These are phyloP conservation scores for Neurospora sp. DNA, from an alignment of 495 filamentous ascomycete species.

Conservation along the genomic window DNA sequence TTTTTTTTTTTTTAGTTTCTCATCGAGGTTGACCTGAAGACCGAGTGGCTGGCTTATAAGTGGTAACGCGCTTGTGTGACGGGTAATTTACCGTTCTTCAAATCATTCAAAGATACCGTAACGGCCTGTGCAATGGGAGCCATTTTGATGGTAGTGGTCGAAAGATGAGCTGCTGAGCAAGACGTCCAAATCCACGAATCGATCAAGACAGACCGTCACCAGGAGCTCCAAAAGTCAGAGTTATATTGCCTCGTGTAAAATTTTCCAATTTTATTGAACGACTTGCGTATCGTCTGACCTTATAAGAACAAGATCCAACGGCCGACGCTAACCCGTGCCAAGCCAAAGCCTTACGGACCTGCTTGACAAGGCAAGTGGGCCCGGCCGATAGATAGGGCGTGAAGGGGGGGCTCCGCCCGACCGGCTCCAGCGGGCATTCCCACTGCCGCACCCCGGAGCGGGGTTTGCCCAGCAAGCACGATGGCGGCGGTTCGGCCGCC, in stretches of 20 bases:
- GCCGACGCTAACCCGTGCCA: neutral
- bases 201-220: neutral
- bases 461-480: neutral
- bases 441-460: neutral
- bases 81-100: slow-evolving; percentile 36
- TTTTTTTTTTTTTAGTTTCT: neutral
- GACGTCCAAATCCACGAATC: neutral
- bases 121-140: slow-evolving; percentile 36
- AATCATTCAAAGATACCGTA: slow-evolving; percentile 40
- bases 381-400: neutral
- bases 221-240: neutral
- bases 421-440: neutral
- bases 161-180: neutral
- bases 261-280: neutral
- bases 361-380: neutral
- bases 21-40: neutral
- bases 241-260: neutral
- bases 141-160: slow-evolving; percentile 19
- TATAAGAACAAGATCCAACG: neutral
- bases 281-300: neutral
- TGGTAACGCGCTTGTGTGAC: neutral
- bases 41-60: neutral
- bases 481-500: neutral
- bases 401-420: neutral
- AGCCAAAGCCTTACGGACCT: neutral